Conservation (phyloP, 2,329 filamentous ascomycete species). For the Scortechinia acanthostroma region DNA sequence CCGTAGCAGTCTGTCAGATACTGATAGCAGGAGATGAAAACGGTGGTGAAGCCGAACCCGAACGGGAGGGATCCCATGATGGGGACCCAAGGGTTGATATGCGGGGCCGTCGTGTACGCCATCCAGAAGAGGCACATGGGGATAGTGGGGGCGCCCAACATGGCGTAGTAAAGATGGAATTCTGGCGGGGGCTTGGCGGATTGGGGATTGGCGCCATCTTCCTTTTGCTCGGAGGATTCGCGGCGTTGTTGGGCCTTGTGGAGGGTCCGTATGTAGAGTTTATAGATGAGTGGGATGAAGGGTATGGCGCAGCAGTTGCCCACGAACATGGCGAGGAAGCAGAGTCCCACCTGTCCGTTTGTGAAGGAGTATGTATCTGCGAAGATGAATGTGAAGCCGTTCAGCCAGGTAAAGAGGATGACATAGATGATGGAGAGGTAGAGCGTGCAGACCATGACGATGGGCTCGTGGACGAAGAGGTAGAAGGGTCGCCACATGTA, state of each 20-base stretch:
- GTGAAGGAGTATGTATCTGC: not conserved
- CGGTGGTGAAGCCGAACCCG: constrained; percentile 29
- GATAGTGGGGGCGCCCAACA: too few relatives aligned
- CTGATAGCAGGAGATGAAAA: constrained; percentile 32
- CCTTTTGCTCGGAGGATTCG: too few relatives aligned
- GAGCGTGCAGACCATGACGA: not conserved
- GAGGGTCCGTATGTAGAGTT: too few relatives aligned
- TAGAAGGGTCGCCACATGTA: not conserved
- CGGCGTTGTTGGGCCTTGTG: too few relatives aligned
- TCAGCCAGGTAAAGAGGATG: not conserved
- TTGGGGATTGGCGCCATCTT: not conserved
- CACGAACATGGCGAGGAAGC: not conserved
- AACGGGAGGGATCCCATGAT: constrained; percentile 26
- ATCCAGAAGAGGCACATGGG: not conserved
- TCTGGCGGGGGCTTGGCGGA: not conserved
- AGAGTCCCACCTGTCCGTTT: not conserved
- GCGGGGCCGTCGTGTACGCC: not conserved
- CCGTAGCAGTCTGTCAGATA: constrained; percentile 37
- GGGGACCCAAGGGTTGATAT: constrained; percentile 26
- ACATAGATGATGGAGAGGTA: not conserved
- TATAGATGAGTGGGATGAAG: not conserved
- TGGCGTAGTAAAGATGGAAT: too few relatives aligned
- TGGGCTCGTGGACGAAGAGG: not conserved
- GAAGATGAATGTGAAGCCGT: not conserved
- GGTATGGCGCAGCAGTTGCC: too few relatives aligned